These are phyloP conservation scores for Aristolochia contorta DNA, from an alignment of 164 flowering plant genomes.

Conservation along the genomic window DNA sequence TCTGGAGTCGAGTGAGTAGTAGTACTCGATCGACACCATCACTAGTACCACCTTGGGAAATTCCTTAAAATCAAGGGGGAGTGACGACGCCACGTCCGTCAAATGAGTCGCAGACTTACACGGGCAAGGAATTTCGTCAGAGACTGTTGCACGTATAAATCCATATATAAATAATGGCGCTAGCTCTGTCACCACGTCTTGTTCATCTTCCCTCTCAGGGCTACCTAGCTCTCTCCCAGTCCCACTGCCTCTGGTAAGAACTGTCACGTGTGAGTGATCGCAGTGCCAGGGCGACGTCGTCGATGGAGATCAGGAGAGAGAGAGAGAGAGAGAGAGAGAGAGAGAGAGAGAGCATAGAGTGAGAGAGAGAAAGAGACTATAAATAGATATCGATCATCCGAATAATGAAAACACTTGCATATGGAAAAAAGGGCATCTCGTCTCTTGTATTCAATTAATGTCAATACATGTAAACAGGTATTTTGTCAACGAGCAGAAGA, in stretches of 20 bases:
- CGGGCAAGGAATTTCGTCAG: slow-evolving; percentile 5
- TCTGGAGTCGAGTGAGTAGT: no score
- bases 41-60: neutral
- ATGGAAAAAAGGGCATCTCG: no score
- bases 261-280: neutral
- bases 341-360: neutral
- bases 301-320: neutral
- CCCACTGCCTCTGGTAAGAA: neutral
- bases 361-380: no score
- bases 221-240: no score
- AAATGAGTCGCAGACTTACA: neutral
- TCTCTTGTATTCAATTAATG: no score
- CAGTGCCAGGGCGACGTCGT: neutral
- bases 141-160: neutral
- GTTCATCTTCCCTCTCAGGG: no score
- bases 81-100: slow-evolving; percentile 1
- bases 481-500: slow-evolving; percentile 1
- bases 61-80: neutral
- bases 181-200: neutral
- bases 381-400: no score
- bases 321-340: neutral
- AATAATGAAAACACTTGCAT: no score
- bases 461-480: no score
- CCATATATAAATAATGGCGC: neutral
- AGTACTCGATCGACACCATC: no score